A percentile compares a stretch with the other conserved stretches of the same genome.
Conservation (phyloP, 768 basidiomycete species). For the Albatrellus ellisii region DNA sequence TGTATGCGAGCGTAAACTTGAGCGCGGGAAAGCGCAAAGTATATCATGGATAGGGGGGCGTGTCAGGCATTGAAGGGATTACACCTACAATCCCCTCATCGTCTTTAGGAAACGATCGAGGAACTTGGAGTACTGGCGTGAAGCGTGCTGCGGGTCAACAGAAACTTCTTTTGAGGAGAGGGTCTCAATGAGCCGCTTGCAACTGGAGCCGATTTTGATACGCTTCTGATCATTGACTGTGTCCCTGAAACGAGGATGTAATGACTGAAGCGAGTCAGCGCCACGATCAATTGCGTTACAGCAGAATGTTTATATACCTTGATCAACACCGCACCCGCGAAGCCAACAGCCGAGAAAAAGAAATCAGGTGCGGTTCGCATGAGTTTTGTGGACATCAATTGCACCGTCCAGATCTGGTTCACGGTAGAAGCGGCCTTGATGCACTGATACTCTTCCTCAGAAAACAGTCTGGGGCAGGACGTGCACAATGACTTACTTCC, state of each 20-base stretch:
- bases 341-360: conserved; percentile 13
- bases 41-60: too few relatives aligned
- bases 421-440: conserved; percentile 7
- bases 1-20: too few relatives aligned
- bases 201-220: neutral
- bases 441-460: conserved; percentile 3
- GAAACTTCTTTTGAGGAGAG: conserved; percentile 1
- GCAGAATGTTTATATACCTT: conserved; percentile 2
- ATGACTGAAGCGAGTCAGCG: conserved; percentile 1
- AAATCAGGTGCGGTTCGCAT: conserved; percentile 11
- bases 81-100: neutral
- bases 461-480: neutral
- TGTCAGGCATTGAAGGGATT: neutral
- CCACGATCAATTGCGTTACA: conserved; percentile 6
- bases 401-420: conserved; percentile 9
- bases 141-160: conserved; percentile 6
- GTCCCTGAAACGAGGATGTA: conserved; percentile 7
- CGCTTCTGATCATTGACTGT: conserved; percentile 5
- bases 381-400: conserved; percentile 6
- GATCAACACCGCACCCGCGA: conserved; percentile 11
- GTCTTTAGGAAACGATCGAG: conserved; percentile 7
- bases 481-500: neutral
- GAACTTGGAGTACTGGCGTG: conserved; percentile 8
- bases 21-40: too few relatives aligned
- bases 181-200: neutral